Percentiles rank a stretch among this genome's conserved stretches.
These are phyloP conservation scores for Taphrina wiesneri DNA, from an alignment of 1,139 yeast genomes.

Conservation along the genomic window DNA sequence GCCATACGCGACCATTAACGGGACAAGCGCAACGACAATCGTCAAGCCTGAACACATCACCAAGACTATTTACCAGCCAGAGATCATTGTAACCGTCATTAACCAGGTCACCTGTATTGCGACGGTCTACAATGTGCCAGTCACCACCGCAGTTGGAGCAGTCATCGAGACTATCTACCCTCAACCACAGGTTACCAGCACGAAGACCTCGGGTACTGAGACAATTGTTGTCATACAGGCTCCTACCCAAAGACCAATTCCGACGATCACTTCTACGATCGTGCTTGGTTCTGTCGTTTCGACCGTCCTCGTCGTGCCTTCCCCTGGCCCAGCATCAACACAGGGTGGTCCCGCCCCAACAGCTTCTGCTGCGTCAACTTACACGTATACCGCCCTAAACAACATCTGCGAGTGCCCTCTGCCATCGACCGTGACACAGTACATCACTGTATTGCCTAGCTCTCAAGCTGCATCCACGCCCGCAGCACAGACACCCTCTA, in stretches of 20 bases:
- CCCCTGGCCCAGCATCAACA: constrained; percentile 1
- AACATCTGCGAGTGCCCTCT: constrained; percentile 1
- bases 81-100: constrained; percentile 1
- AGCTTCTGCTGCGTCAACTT: not conserved
- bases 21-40: not conserved
- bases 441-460: not conserved
- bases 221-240: not conserved
- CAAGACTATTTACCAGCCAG: constrained; percentile 4
- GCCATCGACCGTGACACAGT: constrained; percentile 14
- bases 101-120: not conserved
- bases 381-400: not conserved
- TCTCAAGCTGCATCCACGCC: not conserved
- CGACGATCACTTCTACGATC: constrained; percentile 2
- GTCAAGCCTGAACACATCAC: not conserved
- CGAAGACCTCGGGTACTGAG: not conserved
- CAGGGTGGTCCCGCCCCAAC: not conserved
- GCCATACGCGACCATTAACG: not conserved
- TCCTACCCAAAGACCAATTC: not conserved
- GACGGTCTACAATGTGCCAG: constrained; percentile 1
- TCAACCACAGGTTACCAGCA: not conserved
- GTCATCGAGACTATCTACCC: not conserved
- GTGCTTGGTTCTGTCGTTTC: not conserved
- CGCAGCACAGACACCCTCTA: not conserved
- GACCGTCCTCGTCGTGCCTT: constrained; percentile 3
- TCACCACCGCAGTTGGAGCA: not conserved